Base-by-base conservation (phyloP, 2,329 filamentous ascomycete genomes). In the Exophiala dermatitidis region DNA sequence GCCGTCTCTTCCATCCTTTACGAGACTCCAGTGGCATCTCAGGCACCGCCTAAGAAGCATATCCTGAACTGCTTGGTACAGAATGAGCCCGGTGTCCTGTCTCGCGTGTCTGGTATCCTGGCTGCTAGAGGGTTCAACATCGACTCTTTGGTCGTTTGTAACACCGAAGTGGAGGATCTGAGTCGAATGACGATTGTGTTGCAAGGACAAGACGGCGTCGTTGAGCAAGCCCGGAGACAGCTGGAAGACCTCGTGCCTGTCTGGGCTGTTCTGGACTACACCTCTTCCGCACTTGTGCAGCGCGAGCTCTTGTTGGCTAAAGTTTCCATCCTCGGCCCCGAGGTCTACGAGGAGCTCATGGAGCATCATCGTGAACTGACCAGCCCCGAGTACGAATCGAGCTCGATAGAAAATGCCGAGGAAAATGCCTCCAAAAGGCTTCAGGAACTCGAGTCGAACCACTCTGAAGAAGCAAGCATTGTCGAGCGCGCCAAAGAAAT, bases 121-220 rank as follows among this genome's bases (percentile, higher is more conserved):
- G 93, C 93, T 8, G 93, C 93, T 41, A 83, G 93, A 54, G 93
- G 93, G 61, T 98, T 98, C 83, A 98, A 98, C 77, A 98, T 98
- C 66, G 93, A 98, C 79, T 95, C 88, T 50, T 78, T 98, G 60
- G 93, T 98, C 51, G 93, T 98, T 57, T 98, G 93, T 77, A 93
- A 88, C 72, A 98, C 93, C 58, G 93, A 98, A 73, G 90, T 98
- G 29, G 88, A 91, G 65, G 93, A 98, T 67, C 79, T 98, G 49
- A 95, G 89, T 33, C 90, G 93, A 68, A 98, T 98, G 93, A 98
- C 93, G 53, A 97, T 98, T 66, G 93, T 98, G 61, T 79, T 98
- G 48, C 90, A 90, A 52, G 93, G 93, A 9, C 90, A 96, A 73
- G 93, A 97, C 66, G 91, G 91, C 50, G 91, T 97, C 34, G 90